Percentiles rank a stretch among this genome's conserved stretches.
Conservation (phyloP, 768 basidiomycete species). For the Hemileccinum rubropunctum region DNA sequence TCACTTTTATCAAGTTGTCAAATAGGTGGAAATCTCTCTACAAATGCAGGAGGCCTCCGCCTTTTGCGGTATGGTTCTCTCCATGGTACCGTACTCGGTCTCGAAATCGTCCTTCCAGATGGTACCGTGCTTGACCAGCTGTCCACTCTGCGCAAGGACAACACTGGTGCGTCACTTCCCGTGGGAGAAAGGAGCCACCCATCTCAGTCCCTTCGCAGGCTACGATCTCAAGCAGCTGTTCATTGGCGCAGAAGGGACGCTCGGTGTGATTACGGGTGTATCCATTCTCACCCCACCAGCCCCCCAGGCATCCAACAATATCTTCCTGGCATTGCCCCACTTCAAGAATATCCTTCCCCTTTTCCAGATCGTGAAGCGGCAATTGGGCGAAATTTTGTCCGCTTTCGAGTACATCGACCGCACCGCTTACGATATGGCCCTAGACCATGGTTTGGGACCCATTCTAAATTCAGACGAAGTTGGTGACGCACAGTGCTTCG, state of each 20-base stretch:
- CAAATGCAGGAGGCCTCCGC: constrained; percentile 96
- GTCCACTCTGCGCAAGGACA: constrained; percentile 92
- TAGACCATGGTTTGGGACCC: constrained; percentile 78
- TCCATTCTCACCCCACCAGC: constrained; percentile 89
- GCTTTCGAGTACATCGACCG: constrained; percentile 97
- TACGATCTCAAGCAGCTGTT: constrained; percentile 98
- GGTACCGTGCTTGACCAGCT: constrained; percentile 88
- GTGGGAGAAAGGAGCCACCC: background rate
- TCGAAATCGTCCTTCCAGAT: constrained; percentile 94
- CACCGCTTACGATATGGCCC: constrained; percentile 78
- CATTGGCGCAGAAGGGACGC: constrained; percentile 95
- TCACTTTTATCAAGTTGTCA: constrained; percentile 65
- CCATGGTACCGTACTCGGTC: constrained; percentile 90
- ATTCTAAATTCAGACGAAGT: constrained; percentile 73
- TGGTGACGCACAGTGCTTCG: constrained; percentile 80
- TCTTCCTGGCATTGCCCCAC: constrained; percentile 84
- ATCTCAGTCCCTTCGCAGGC: constrained; percentile 45
- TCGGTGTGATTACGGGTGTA: constrained; percentile 92
- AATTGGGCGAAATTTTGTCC: constrained; percentile 91
- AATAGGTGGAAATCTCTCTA: constrained; percentile 95
- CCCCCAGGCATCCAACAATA: constrained; percentile 82
- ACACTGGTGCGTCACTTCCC: constrained; percentile 65
- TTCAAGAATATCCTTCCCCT: constrained; percentile 87
- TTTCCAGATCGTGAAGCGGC: constrained; percentile 74
- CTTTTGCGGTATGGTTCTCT: constrained; percentile 92